These are phyloP conservation scores for Henningerozyma blattae DNA, from an alignment of 805 yeast genomes.

Conservation along the genomic window DNA sequence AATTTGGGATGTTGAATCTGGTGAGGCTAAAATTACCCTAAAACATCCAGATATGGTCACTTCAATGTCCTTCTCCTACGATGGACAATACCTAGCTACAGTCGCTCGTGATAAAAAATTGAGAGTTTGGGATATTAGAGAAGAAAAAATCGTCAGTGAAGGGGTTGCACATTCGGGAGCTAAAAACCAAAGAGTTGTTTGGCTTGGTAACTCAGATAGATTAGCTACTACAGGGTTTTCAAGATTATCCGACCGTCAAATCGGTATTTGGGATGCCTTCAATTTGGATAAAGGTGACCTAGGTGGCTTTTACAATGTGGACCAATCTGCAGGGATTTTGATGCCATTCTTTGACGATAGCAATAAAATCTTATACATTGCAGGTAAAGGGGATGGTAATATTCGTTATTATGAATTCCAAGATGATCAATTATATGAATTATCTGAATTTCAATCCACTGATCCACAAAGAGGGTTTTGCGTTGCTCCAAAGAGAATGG, in stretches of 20 bases:
- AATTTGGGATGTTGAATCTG: constrained; percentile 78
- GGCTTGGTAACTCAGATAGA: constrained; percentile 84
- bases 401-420: constrained; percentile 87
- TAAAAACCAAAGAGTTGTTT: constrained; percentile 73
- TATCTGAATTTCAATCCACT: constrained; percentile 81
- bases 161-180: constrained; percentile 92
- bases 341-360: constrained; percentile 84
- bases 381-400: constrained; percentile 98
- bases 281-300: constrained; percentile 71
- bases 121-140: constrained; percentile 83
- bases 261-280: constrained; percentile 84
- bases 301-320: constrained; percentile 78
- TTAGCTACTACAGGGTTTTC: constrained; percentile 92
- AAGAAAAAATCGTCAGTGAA: constrained; percentile 63
- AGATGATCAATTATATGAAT: constrained; percentile 66
- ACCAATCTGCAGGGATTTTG: constrained; percentile 84
- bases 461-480: constrained; percentile 97
- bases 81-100: constrained; percentile 79
- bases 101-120: constrained; percentile 83
- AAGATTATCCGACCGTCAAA: constrained; percentile 82
- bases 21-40: constrained; percentile 57
- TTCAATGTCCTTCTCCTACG: constrained; percentile 83
- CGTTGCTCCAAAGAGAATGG: constrained; percentile 70
- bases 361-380: constrained; percentile 70
- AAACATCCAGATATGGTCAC: constrained; percentile 86